Conservation (phyloP, 2,329 filamentous ascomycete species). For the Verticillium alfalfae region DNA sequence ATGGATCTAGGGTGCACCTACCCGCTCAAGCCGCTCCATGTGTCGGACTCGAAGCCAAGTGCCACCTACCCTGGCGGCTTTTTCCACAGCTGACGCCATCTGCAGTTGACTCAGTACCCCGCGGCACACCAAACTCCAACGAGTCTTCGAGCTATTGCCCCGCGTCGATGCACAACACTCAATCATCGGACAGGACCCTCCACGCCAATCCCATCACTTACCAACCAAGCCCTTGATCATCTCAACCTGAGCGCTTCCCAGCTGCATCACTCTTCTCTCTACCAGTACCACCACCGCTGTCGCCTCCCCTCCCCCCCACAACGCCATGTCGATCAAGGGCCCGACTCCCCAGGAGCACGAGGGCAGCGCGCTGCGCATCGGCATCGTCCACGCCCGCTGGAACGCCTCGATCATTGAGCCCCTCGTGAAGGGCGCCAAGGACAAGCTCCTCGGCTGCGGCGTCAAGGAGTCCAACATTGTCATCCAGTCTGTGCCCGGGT, state of each 20-base stretch:
- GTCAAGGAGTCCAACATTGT: slow-evolving; percentile 87
- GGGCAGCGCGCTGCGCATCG: slow-evolving; percentile 75
- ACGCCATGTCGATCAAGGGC: slow-evolving; percentile 45
- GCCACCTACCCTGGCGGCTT: neutral
- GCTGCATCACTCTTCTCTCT: too few species aligned
- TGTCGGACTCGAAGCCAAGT: too few species aligned
- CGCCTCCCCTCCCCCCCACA: neutral
- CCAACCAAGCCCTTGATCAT: neutral
- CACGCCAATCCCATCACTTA: neutral
- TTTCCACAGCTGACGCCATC: neutral
- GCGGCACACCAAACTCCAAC: neutral
- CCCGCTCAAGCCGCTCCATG: too few species aligned
- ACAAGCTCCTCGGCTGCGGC: slow-evolving; percentile 70
- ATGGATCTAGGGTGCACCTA: neutral
- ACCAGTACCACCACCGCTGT: too few species aligned
- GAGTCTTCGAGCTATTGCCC: neutral
- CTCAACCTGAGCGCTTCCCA: neutral
- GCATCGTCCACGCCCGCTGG: slow-evolving; percentile 95
- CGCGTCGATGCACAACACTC: neutral
- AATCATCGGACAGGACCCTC: neutral
- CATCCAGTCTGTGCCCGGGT: slow-evolving; percentile 83
- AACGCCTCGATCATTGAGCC: slow-evolving; percentile 84
- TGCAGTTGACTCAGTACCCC: neutral
- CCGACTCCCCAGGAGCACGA: slow-evolving; percentile 54
- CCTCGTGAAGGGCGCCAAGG: slow-evolving; percentile 74